Conservation (phyloP, 805 yeast genomes). For the Teunomyces atbi region DNA sequence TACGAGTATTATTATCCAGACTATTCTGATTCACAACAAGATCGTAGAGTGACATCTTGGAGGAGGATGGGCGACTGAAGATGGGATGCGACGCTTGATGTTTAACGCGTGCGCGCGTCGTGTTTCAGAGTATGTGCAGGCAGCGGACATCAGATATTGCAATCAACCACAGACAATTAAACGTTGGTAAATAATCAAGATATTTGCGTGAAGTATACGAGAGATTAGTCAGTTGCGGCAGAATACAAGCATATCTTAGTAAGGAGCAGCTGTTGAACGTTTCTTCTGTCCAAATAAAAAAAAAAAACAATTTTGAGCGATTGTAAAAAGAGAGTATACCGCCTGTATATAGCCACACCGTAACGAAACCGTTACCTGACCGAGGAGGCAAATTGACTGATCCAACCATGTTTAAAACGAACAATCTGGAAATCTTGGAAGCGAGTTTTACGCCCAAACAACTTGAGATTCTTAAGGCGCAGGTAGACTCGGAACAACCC, state of each 20-base stretch:
- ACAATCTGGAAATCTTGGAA: slow-evolving; percentile 39
- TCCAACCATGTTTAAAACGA: slow-evolving; percentile 4
- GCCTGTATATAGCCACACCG: slow-evolving; percentile 1
- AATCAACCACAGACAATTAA: no score
- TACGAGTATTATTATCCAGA: slow-evolving; percentile 53
- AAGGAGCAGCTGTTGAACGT: no score
- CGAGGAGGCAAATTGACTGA: neutral
- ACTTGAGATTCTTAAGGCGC: slow-evolving; percentile 69
- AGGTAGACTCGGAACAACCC: slow-evolving; percentile 78
- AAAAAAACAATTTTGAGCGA: no score
- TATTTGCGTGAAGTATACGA: no score
- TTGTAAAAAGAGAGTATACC: no score
- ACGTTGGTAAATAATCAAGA: no score
- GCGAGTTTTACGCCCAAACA: slow-evolving; percentile 70
- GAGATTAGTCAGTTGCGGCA: no score
- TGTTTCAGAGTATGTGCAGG: neutral
- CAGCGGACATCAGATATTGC: no score
- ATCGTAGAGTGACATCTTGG: slow-evolving; percentile 3
- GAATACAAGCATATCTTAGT: no score
- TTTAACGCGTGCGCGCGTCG: neutral
- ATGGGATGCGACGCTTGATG: no score
- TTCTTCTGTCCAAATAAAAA: no score
- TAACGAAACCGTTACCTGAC: neutral
- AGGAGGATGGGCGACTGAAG: neutral
- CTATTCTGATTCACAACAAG: slow-evolving; percentile 27